These are phyloP conservation scores for Barnettozyma botsteinii DNA, from an alignment of 805 yeast genomes.

Conservation along the genomic window DNA sequence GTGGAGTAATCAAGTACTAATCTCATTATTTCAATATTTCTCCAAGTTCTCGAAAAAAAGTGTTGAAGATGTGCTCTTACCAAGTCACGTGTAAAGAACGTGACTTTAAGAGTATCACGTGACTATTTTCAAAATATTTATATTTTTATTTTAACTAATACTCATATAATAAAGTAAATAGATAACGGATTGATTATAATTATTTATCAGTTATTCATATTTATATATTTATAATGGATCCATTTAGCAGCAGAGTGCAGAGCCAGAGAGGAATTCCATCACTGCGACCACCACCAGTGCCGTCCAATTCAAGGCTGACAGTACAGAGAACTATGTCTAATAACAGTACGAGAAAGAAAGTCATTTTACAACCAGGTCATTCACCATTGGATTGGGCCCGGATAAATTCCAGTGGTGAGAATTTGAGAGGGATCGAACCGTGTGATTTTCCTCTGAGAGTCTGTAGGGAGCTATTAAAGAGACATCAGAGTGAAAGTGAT, in stretches of 20 bases:
- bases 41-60: no score
- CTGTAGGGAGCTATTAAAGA: constrained; percentile 49
- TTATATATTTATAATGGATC: neutral
- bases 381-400: constrained; percentile 87
- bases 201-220: neutral
- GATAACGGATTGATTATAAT: no score
- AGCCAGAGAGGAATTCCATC: neutral
- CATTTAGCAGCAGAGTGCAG: neutral
- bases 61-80: no score
- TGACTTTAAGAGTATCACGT: neutral
- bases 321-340: constrained; percentile 15
- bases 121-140: no score
- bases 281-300: neutral
- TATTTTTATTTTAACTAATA: no score
- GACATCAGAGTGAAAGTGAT: constrained; percentile 57
- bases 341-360: constrained; percentile 41
- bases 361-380: constrained; percentile 66
- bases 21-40: no score
- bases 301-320: no score
- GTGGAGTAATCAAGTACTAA: no score
- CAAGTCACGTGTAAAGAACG: neutral
- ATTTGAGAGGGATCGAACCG: constrained; percentile 48
- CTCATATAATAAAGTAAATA: no score
- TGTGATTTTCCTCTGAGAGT: constrained; percentile 53
- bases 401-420: constrained; percentile 40